Conservation (phyloP, 2,329 filamentous ascomycete genomes). For the Elsinoe arachidis region DNA sequence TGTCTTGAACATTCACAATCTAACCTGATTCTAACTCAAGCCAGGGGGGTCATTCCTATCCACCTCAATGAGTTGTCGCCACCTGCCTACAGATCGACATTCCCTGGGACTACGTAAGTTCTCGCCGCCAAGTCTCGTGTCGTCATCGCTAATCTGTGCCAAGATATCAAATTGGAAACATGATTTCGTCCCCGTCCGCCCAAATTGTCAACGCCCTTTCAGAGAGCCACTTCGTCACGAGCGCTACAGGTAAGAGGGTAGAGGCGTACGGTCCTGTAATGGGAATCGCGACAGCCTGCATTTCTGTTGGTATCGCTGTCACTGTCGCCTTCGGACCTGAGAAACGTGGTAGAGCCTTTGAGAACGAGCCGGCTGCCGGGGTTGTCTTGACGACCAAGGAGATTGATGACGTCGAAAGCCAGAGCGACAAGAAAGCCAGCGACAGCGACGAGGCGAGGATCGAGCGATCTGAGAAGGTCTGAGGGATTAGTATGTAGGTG, state of each 20-base stretch:
- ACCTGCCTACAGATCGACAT: conserved; percentile 59
- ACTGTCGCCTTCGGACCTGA: conserved; percentile 66
- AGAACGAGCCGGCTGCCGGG: conserved; percentile 46
- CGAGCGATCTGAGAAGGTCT: neutral
- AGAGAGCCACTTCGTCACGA: conserved; percentile 51
- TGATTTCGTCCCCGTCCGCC: conserved; percentile 62
- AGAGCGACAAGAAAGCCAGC: conserved; percentile 4
- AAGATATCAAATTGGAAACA: conserved; percentile 60
- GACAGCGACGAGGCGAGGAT: conserved; percentile 1
- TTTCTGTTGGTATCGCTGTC: conserved; percentile 58
- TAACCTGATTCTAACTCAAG: neutral
- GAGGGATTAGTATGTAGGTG: neutral
- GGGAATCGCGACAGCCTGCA: conserved; percentile 69
- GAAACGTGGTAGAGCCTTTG: conserved; percentile 63
- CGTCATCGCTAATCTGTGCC: too few relatives aligned
- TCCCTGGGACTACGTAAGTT: conserved; percentile 55
- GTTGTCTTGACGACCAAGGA: conserved; percentile 17
- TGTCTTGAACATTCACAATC: neutral
- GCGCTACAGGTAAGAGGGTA: conserved; percentile 47
- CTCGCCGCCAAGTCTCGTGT: too few relatives aligned
- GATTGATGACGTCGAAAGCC: conserved; percentile 16
- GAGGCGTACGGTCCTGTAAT: conserved; percentile 68
- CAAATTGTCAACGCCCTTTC: conserved; percentile 71
- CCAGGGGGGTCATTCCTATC: conserved; percentile 56
- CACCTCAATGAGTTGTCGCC: conserved; percentile 68